Evolutionary conservation across 208 protist genomes (phyloP).

Genomic region (Endotrypanum monterogeii): DNA sequence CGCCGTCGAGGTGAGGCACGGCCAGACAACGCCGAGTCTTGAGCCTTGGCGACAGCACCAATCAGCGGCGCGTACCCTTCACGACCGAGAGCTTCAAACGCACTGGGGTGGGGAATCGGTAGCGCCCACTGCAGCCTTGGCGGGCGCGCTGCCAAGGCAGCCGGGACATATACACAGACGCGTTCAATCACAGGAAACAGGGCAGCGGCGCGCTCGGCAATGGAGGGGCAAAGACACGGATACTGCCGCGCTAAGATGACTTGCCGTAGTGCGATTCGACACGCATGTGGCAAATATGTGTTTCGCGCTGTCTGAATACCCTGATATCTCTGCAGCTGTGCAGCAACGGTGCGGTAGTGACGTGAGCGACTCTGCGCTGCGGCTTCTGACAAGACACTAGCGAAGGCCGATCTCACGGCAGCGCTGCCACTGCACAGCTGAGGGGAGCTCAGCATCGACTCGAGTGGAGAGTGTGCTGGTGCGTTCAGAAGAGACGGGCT

Average conservation of each 20-base stretch:
- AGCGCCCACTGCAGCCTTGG: conserved; percentile 52
- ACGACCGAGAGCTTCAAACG: conserved; percentile 31
- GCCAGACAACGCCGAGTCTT: conserved; percentile 5
- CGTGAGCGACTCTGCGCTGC: conserved; percentile 1
- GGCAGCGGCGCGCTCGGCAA: conserved; percentile 35
- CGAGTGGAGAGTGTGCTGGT: not conserved
- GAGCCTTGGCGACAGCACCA: conserved; percentile 21
- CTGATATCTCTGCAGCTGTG: conserved; percentile 28
- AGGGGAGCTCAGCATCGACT: not conserved
- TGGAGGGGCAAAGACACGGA: conserved; percentile 39
- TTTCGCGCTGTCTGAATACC: conserved; percentile 20
- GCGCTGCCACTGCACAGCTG: not conserved
- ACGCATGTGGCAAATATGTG: conserved; percentile 10
- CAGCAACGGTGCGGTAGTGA: not conserved
- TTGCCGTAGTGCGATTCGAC: conserved; percentile 2
- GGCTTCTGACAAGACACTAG: not conserved
- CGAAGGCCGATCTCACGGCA: conserved; percentile 4
- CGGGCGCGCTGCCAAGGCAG: conserved; percentile 31
- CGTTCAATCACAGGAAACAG: conserved; percentile 51
- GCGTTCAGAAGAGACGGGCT: not conserved
- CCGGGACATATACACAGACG: conserved; percentile 68
- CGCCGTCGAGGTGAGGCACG: conserved; percentile 8
- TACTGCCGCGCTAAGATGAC: conserved; percentile 7
- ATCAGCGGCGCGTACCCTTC: conserved; percentile 43
- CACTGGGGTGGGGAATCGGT: conserved; percentile 34